A percentile compares a stretch with the other conserved stretches of the same genome.
Evolutionary conservation across 352 stramenopile genomes (phyloP).

Genomic region (Phytophthora sansomeana): DNA sequence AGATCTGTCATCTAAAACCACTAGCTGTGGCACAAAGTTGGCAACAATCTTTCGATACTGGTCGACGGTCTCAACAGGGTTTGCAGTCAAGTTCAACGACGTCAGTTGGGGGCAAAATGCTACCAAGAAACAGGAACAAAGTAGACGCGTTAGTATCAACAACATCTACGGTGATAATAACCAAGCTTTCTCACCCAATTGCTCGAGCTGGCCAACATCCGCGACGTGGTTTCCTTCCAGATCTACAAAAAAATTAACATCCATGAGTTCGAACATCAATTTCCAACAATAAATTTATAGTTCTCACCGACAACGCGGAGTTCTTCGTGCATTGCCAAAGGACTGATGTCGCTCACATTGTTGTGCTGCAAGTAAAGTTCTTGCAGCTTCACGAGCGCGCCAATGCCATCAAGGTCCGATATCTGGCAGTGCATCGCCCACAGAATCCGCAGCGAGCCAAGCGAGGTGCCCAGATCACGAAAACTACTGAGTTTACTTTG

Average conservation of each 20-base stretch:
- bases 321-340: slow-evolving; percentile 87
- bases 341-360: slow-evolving; percentile 79
- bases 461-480: slow-evolving; percentile 82
- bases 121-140: slow-evolving; percentile 15
- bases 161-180: neutral
- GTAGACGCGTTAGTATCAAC: neutral
- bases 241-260: slow-evolving; percentile 41
- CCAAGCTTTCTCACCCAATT: slow-evolving; percentile 57
- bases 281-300: neutral
- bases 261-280: neutral
- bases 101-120: slow-evolving; percentile 74
- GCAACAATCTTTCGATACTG: slow-evolving; percentile 73
- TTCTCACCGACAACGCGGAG: slow-evolving; percentile 76
- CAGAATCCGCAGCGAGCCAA: slow-evolving; percentile 72
- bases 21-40: slow-evolving; percentile 79
- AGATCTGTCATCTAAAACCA: slow-evolving; percentile 57
- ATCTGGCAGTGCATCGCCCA: slow-evolving; percentile 74
- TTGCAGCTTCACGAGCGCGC: slow-evolving; percentile 76
- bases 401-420: slow-evolving; percentile 86
- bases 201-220: slow-evolving; percentile 82
- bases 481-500: slow-evolving; percentile 80
- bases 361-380: slow-evolving; percentile 87
- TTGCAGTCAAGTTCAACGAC: slow-evolving; percentile 67
- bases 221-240: slow-evolving; percentile 73
- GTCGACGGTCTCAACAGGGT: slow-evolving; percentile 66